A percentile compares a stretch with the other conserved stretches of the same genome.
These are phyloP conservation scores for Alternaria panax DNA, from an alignment of 2,329 filamentous ascomycete genomes.

Conservation along the genomic window DNA sequence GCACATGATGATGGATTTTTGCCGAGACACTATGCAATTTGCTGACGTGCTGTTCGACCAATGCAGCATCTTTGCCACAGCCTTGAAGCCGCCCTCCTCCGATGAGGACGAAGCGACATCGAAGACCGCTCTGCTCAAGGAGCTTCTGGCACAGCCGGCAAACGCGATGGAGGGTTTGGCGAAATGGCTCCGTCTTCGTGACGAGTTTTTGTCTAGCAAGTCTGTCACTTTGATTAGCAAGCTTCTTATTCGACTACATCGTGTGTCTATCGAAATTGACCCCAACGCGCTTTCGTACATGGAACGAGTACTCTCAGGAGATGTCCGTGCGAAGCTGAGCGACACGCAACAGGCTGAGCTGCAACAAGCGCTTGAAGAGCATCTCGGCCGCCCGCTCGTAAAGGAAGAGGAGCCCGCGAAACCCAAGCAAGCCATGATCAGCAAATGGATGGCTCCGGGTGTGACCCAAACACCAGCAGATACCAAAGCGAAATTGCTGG, in stretches of 20 bases:
- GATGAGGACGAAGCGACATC: constrained; percentile 49
- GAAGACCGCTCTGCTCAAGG: constrained; percentile 52
- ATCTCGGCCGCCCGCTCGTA: constrained; percentile 50
- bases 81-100: constrained; percentile 58
- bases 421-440: constrained; percentile 52
- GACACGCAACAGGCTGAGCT: constrained; percentile 86
- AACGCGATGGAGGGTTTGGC: constrained; percentile 72
- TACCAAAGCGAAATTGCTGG: constrained; percentile 39
- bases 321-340: constrained; percentile 79
- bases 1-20: constrained; percentile 85
- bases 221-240: constrained; percentile 85
- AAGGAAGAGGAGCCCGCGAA: constrained; percentile 46
- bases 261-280: constrained; percentile 76
- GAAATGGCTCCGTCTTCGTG: constrained; percentile 88
- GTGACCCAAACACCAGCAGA: constrained; percentile 26
- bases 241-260: constrained; percentile 80
- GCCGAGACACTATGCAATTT: constrained; percentile 92
- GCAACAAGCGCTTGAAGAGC: constrained; percentile 64
- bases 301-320: constrained; percentile 69
- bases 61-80: constrained; percentile 81
- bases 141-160: constrained; percentile 70
- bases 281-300: constrained; percentile 67
- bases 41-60: constrained; percentile 85
- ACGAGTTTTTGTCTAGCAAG: constrained; percentile 82
- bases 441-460: constrained; percentile 50